Base-by-base conservation (phyloP, 2,329 filamentous ascomycete genomes). In the Dothiorella sarmentorum region DNA sequence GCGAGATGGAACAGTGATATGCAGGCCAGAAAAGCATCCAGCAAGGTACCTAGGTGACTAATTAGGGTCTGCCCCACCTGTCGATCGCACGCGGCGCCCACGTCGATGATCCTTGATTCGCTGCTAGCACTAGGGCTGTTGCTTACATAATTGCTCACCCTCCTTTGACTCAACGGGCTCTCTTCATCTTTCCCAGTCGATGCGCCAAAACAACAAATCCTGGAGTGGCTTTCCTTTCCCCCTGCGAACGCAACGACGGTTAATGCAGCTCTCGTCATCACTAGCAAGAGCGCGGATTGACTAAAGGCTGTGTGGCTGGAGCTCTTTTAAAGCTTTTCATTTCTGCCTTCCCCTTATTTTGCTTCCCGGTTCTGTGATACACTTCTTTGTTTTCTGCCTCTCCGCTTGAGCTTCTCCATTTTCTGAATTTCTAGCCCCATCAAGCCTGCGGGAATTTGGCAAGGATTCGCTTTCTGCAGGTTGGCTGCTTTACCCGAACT, bases 1-100 rank as follows among this genome's bases (percentile, higher is more conserved):
- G 31, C 7, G 22, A 22, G 45, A 49, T 18, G 45, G 26, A 22
- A 22, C 11, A 17, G 43, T n/a, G n/a, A n/a, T n/a, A n/a, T n/a
- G n/a, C n/a, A n/a, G n/a, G n/a, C n/a, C n/a, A n/a, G n/a, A n/a
- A n/a, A n/a, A n/a, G 27, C 42, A 20, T 47, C 26, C 24, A 22
- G 40, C 22, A 3, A 24, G 43, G 43, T 47, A 24, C 29, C n/a
- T n/a, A n/a, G n/a, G n/a, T n/a, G n/a, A n/a, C n/a, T n/a, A n/a
- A n/a, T n/a, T n/a, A n/a, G n/a, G n/a, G n/a, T n/a, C n/a, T n/a
- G 43, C 45, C 45, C 45, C 45, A 51, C 45, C 45, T 51, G 45
- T 35, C 45, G 45, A 51, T 51, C 45, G 17, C 43, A n/a, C 43
- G 26, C 24, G n/a, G 17, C 26, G 43, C 17, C 27, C 42, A 26